Evolutionary conservation across 2,329 filamentous ascomycete genomes (phyloP), one percentile per base, ranked within the genome.

Genomic region (Raffaelea arxii): DNA sequence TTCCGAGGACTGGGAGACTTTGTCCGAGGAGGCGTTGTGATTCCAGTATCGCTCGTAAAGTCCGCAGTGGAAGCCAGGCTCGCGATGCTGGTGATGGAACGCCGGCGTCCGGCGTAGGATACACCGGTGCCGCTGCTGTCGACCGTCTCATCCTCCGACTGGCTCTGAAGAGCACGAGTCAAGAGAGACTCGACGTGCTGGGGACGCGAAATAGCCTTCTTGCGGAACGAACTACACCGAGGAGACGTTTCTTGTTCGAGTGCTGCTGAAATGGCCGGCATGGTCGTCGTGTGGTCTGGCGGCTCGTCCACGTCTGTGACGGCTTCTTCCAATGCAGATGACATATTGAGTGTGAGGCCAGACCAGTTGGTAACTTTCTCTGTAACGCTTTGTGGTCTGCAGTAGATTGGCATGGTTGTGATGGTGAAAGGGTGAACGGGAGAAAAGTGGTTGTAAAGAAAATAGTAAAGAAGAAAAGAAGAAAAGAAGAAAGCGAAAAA

Each of bases 31-130:
- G 91, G 89, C 58, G 88, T 96, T 18, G 90, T 94, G 49, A 94
- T 69, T 49, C 87, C 90, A 48, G 86, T 92, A 58, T 96, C 92
- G 64, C 90, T 96, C n/a, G 89, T 96, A 48, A 97, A 73, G 54
- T 96, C 91, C 32, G 86, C 86, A 3, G 88, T 94, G 2, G 90
- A 95, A 40, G 86, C 75, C 49, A 84, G 67, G 66, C 89, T 95
- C 54, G 80, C 70, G 59, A 83, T 91, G 70, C 87, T 94, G 61
- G 82, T 84, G 56, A 84, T 81, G 50, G 85, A 91, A 49, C 80
- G 71, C 55, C 74, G 68, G 49, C 75, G 67, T 27, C 65, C 61
- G 21, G 59, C 61, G 45, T 56, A 58, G n/a, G 57, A 54, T 25
- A 42, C 30, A 36, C 65, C 55, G 38, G 62, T 59, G 12, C 66